Evolutionary conservation across 805 yeast species (phyloP), one percentile per base, ranked within the genome.

Genomic region (Torulaspora delbrueckii): DNA sequence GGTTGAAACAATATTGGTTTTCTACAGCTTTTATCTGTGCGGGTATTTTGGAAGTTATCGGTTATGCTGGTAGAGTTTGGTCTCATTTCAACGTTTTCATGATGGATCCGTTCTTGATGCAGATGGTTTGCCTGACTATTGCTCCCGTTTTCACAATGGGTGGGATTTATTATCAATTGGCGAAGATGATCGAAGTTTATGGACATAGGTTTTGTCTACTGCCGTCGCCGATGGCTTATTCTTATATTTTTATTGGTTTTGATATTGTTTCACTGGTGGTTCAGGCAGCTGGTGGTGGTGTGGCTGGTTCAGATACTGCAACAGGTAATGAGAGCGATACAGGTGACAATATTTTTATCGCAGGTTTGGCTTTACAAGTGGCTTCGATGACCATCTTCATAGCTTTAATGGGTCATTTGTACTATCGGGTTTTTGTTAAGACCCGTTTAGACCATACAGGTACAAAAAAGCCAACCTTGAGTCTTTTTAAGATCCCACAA

Each of bases 121-220:
- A 88, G 62, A 75, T 83, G 51, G 75, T 81, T 45, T 72, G 82
- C 56, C 67, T 87, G 45, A 86, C 91, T 0, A 65, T 88, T 39
- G 91, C 87, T 0, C 96, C 96, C 0, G 87, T 86, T 16, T 84
- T 88, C 62, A 70, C 85, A 37, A 84, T 86, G 86, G 96, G 85
- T 3, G 96, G 91, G 1, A 71, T 88, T 2, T 89, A 88, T 66
- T 83, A 75, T 53, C 70, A 81, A 43, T 66, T 88, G 52, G 88
- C 84, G 5, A 84, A 86, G 63, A 55, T 84, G 40, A 70, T 81
- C 38, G 79, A 82, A 45, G 63, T 86, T 1, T 80, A 78, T 56
- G 87, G 87, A 2, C 67, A 70, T 46, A 58, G 67, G 13, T 81
- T 66, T 52, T 79, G 89, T 7, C 42, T 60, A 1, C 41, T 77